A percentile compares a stretch with the other conserved stretches of the same genome.
Conservation (phyloP, 2,329 filamentous ascomycete genomes). For the Dactylella cylindrospora region DNA sequence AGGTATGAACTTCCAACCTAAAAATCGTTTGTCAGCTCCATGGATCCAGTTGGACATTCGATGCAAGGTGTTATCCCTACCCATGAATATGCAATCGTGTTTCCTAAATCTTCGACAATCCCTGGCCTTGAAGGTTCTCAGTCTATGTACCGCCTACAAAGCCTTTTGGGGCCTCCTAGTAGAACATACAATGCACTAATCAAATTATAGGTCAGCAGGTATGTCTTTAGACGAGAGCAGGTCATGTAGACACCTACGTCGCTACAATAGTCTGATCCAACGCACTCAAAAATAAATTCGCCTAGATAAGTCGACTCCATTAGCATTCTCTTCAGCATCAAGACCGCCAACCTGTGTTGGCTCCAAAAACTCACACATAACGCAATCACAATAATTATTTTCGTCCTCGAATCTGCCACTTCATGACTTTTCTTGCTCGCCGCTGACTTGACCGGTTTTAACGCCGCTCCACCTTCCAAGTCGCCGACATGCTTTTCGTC, state of each 20-base stretch:
- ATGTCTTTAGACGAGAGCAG: background rate
- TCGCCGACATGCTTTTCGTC: conserved; percentile 8
- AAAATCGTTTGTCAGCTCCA: background rate
- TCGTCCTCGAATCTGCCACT: conserved; percentile 41
- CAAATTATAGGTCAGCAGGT: conserved; percentile 5
- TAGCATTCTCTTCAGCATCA: background rate
- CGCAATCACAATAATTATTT: conserved; percentile 47
- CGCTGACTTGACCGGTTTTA: conserved; percentile 23
- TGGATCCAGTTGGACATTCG: background rate
- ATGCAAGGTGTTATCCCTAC: conserved; percentile 3
- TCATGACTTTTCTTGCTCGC: conserved; percentile 23
- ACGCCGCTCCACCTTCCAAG: conserved; percentile 1
- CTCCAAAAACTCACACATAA: conserved; percentile 46
- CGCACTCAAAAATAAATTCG: conserved; percentile 48
- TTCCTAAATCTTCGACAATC: conserved; percentile 36
- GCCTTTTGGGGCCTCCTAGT: background rate
- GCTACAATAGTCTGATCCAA: conserved; percentile 49
- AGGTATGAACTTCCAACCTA: conserved; percentile 42
- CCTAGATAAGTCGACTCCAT: conserved; percentile 19
- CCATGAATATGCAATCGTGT: conserved; percentile 37
- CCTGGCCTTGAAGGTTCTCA: conserved; percentile 12
- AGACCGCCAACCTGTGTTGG: background rate
- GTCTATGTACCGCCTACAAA: background rate
- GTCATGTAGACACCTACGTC: conserved; percentile 19
- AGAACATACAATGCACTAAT: conserved; percentile 35